Conservation (phyloP, 768 basidiomycete genomes). For the Bullera alba region DNA sequence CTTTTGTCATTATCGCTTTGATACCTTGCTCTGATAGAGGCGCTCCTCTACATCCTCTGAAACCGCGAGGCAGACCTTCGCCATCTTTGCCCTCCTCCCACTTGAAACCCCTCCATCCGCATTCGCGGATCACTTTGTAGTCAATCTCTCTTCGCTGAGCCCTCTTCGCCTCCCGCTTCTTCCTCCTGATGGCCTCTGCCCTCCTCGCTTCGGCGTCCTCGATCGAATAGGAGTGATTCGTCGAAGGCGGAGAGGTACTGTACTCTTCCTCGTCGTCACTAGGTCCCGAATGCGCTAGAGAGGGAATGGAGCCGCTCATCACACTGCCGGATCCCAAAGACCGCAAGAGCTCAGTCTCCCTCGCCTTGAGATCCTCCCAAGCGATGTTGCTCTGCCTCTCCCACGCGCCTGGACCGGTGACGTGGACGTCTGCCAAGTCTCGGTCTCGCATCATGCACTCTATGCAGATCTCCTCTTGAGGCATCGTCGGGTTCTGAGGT, state of each 20-base stretch:
- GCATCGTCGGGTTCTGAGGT: slow-evolving; percentile 11
- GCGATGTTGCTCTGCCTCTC: slow-evolving; percentile 77
- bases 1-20: slow-evolving; percentile 50
- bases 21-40: slow-evolving; percentile 42
- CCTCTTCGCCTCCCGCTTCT: slow-evolving; percentile 7
- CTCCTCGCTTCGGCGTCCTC: slow-evolving; percentile 20
- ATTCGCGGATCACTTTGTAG: slow-evolving; percentile 12
- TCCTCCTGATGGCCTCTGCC: slow-evolving; percentile 12
- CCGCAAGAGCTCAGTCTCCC: slow-evolving; percentile 20
- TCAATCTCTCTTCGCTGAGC: slow-evolving; percentile 22
- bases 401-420: slow-evolving; percentile 79
- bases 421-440: slow-evolving; percentile 94
- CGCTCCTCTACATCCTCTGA: slow-evolving; percentile 33
- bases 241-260: slow-evolving; percentile 22
- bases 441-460: slow-evolving; percentile 99
- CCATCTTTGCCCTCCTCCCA: slow-evolving; percentile 39
- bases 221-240: slow-evolving; percentile 6
- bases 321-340: slow-evolving; percentile 8
- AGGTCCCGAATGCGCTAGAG: slow-evolving; percentile 8
- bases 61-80: slow-evolving; percentile 35
- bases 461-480: slow-evolving; percentile 67
- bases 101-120: slow-evolving; percentile 43
- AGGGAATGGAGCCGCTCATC: slow-evolving; percentile 6
- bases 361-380: slow-evolving; percentile 63
- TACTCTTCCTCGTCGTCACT: slow-evolving; percentile 11